Base-by-base conservation (phyloP, 768 basidiomycete species). In the Termitomyces titanicus region DNA sequence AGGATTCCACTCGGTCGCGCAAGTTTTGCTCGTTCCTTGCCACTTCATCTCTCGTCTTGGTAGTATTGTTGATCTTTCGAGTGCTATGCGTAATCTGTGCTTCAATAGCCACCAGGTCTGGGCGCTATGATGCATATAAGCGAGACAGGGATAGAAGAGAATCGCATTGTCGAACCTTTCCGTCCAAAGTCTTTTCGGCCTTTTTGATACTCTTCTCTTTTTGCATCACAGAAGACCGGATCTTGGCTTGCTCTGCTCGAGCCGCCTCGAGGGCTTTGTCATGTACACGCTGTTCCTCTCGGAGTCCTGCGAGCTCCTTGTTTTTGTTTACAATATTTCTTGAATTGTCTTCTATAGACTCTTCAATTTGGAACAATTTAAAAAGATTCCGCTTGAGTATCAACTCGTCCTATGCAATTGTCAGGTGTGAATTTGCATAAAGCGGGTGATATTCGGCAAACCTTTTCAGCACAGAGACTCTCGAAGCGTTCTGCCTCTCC, bases 401-500 rank as follows among this genome's bases (percentile, higher is more conserved):
- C 24, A 93, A 77, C 48, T 88, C 83, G 58, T 97, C 92, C 89
- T 94, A 65, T 13, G 50, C 48, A 27, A 51, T 54, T 47, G 56
- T 45, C 17, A 54, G 27, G 53, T n/a, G 25, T 11, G 35, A 34
- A 43, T 22, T 38, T 27, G 59, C 17, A 51, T 22, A 20, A 7
- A 33, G 22, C 17, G 13, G 17, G 9, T 37, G 24, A 38, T 12
- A 6, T 3, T n/a, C 3, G 1, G 74, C 85, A 31, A 39, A 93
- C 93, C 68, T 80, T 76, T 62, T 94, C 86, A 51, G 88, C 75
- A 63, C 83, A 82, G 13, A 98, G 73, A 8, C 75, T 76, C 68
- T 94, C 89, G 63, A 95, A 98, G 40, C 88, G 78, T 61, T 92
- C 90, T 4, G 94, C 93, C 67, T 98, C 96, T 5, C 82, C 83